These are phyloP conservation scores for Alternaria brassicicola DNA, from an alignment of 2,329 filamentous ascomycete genomes.

Conservation along the genomic window DNA sequence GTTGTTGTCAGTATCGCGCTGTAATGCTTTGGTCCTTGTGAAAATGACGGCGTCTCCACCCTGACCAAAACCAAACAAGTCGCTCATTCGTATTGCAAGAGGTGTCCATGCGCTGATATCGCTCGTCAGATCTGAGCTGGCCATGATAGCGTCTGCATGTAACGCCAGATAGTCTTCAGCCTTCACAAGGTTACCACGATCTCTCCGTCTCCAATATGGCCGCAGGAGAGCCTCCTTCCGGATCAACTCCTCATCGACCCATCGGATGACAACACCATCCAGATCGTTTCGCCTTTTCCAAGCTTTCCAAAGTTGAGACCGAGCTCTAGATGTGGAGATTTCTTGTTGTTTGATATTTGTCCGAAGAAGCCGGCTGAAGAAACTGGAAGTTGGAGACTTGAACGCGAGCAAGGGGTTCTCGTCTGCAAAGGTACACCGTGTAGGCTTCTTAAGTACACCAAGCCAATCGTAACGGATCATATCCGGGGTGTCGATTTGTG, in stretches of 20 bases:
- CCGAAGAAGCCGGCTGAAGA: conserved; percentile 44
- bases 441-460: conserved; percentile 49
- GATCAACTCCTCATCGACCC: conserved; percentile 50
- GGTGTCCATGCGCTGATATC: conserved; percentile 61
- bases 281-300: conserved; percentile 50
- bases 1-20: conserved; percentile 50
- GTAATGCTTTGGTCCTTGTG: conserved; percentile 56
- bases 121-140: conserved; percentile 58
- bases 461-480: conserved; percentile 59
- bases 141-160: conserved; percentile 58
- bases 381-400: conserved; percentile 44
- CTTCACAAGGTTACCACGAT: conserved; percentile 45
- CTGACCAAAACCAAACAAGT: conserved; percentile 59
- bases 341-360: conserved; percentile 49
- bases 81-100: conserved; percentile 58
- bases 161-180: conserved; percentile 49
- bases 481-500: conserved; percentile 58
- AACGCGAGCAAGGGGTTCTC: conserved; percentile 61
- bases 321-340: conserved; percentile 47
- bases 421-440: conserved; percentile 48
- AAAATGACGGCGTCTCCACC: conserved; percentile 61
- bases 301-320: conserved; percentile 50
- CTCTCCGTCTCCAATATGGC: conserved; percentile 48
- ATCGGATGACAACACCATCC: conserved; percentile 48
- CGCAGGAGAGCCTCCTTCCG: conserved; percentile 44